A percentile compares a stretch with the other conserved stretches of the same genome.
Evolutionary conservation across 805 yeast species (phyloP).

Genomic region (Metschnikowia orientalis): DNA sequence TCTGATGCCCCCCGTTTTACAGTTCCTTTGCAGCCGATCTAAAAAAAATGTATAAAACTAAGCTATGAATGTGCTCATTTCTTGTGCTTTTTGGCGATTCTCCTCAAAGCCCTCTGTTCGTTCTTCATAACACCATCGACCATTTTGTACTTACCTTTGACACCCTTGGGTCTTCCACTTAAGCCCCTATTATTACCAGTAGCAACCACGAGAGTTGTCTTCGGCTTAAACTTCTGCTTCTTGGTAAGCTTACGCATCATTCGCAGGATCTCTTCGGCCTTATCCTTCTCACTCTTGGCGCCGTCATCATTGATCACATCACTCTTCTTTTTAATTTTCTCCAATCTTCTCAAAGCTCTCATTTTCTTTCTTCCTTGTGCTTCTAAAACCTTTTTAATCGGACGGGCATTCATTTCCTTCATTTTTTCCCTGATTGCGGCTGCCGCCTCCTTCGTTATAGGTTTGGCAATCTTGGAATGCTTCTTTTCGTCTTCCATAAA

Average conservation of each 20-base stretch:
- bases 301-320: conserved; percentile 85
- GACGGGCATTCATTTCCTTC: conserved; percentile 83
- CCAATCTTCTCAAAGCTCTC: conserved; percentile 84
- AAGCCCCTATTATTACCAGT: conserved; percentile 79
- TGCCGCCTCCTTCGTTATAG: conserved; percentile 84
- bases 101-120: conserved; percentile 87
- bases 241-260: conserved; percentile 77
- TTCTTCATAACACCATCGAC: conserved; percentile 98
- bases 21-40: too few relatives aligned
- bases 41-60: neutral
- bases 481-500: conserved; percentile 85
- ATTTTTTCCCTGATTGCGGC: conserved; percentile 41
- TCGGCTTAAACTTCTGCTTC: conserved; percentile 68
- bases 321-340: conserved; percentile 86
- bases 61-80: conserved; percentile 28
- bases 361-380: conserved; percentile 95
- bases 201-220: conserved; percentile 87
- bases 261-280: conserved; percentile 86
- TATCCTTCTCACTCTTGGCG: conserved; percentile 85
- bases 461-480: conserved; percentile 82
- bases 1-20: too few relatives aligned
- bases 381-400: conserved; percentile 97
- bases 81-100: conserved; percentile 84
- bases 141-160: conserved; percentile 97
- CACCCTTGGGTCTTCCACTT: conserved; percentile 94